Percentiles rank a stretch among this genome's conserved stretches.
Conservation (phyloP, 2,329 filamentous ascomycete species). For the Colletotrichum camelliae region DNA sequence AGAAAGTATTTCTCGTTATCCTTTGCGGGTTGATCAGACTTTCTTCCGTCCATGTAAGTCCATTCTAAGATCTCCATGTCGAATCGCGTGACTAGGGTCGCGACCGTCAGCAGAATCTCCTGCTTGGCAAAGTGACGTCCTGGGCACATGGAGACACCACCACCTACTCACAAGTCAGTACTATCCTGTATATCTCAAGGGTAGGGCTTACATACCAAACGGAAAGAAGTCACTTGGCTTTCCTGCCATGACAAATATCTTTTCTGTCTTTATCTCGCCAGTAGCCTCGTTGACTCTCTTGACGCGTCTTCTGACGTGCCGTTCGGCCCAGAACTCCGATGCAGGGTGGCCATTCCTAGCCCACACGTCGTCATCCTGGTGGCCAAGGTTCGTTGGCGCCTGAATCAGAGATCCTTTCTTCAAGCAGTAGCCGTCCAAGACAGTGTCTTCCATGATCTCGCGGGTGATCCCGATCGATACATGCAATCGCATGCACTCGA, state of each 20-base stretch:
- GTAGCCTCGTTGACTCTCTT: neutral
- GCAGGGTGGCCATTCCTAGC: neutral
- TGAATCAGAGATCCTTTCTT: conserved; percentile 26
- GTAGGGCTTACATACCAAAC: neutral
- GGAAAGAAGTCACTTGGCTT: conserved; percentile 15
- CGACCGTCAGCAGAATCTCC: conserved; percentile 40
- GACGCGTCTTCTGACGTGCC: conserved; percentile 14
- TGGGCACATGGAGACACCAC: conserved; percentile 39
- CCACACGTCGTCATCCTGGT: conserved; percentile 24
- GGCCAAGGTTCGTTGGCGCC: conserved; percentile 26
- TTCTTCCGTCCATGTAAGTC: neutral
- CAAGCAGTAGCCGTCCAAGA: conserved; percentile 22
- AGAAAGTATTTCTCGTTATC: conserved; percentile 12
- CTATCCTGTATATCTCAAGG: too few species aligned
- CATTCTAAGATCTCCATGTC: conserved; percentile 34
- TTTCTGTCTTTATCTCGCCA: neutral
- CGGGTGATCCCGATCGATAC: conserved; percentile 29
- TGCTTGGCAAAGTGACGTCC: conserved; percentile 45
- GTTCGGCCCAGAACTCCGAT: conserved; percentile 22
- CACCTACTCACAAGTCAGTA: conserved; percentile 24
- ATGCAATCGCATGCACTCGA: conserved; percentile 31
- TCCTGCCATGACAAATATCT: conserved; percentile 1
- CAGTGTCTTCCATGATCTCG: conserved; percentile 21
- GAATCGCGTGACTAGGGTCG: conserved; percentile 32
- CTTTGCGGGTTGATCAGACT: neutral